Conservation (phyloP, 176 grass and related monocot genomes). For the Eleusine coracana region DNA sequence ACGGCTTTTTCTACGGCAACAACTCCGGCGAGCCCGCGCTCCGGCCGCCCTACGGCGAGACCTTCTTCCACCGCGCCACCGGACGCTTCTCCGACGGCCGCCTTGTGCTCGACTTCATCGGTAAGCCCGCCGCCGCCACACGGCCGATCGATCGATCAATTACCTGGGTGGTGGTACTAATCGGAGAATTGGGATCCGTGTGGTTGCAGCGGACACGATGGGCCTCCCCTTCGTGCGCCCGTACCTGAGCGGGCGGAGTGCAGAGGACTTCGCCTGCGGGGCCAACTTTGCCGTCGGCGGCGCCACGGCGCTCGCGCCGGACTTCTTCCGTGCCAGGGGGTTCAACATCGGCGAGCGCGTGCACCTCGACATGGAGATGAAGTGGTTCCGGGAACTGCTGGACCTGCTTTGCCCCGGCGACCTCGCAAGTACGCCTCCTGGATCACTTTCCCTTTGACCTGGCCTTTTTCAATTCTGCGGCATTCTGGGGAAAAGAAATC, state of each 20-base stretch:
- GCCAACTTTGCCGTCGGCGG: slow-evolving; percentile 90
- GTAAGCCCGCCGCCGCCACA: slow-evolving; percentile 25
- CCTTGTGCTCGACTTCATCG: slow-evolving; percentile 76
- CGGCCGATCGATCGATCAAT: neutral
- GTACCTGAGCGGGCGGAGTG: slow-evolving; percentile 54
- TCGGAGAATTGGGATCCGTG: slow-evolving; percentile 18
- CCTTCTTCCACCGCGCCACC: slow-evolving; percentile 75
- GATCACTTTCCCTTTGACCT: neutral
- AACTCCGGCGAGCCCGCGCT: slow-evolving; percentile 42
- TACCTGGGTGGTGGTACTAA: neutral
- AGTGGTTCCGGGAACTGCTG: slow-evolving; percentile 73
- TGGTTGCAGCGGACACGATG: slow-evolving; percentile 52
- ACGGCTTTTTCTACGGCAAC: slow-evolving; percentile 37
- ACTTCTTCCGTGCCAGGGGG: slow-evolving; percentile 70
- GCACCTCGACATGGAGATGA: slow-evolving; percentile 70
- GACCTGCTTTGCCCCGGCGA: slow-evolving; percentile 42
- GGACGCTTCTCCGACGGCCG: slow-evolving; percentile 79
- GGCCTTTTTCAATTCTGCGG: neutral
- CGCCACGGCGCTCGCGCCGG: slow-evolving; percentile 60
- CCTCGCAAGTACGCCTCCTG: slow-evolving; percentile 29
- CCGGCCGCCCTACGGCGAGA: slow-evolving; percentile 66
- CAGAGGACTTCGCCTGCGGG: slow-evolving; percentile 57
- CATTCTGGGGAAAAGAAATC: neutral
- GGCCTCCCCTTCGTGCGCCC: slow-evolving; percentile 58
- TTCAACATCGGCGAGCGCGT: slow-evolving; percentile 46